Conservation (phyloP, 116 monocot species). For the Papilionanthe hybrid region DNA sequence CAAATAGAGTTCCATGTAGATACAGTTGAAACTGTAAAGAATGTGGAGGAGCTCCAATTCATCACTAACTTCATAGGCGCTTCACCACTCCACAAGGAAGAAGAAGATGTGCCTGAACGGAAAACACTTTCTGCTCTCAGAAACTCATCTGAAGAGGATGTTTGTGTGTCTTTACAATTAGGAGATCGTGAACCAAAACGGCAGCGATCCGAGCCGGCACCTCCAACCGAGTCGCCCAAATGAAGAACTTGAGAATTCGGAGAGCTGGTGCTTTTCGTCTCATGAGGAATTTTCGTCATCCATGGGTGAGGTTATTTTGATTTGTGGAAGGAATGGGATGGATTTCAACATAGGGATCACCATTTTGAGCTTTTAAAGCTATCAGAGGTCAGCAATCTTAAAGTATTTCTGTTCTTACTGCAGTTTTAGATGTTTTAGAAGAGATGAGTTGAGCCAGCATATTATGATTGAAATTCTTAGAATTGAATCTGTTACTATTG, state of each 20-base stretch:
- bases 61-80: conserved; percentile 57
- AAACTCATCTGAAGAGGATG: conserved; percentile 54
- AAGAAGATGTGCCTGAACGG: conserved; percentile 27
- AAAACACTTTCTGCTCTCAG: conserved; percentile 44
- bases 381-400: not conserved
- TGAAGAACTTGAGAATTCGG: conserved; percentile 10
- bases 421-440: not conserved
- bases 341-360: too few relatives aligned
- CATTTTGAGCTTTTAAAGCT: too few relatives aligned
- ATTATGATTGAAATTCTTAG: not conserved
- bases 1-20: conserved; percentile 37
- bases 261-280: not conserved
- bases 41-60: conserved; percentile 71
- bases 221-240: conserved; percentile 20
- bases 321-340: too few relatives aligned
- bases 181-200: conserved; percentile 62
- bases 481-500: not conserved
- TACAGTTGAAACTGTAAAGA: conserved; percentile 16
- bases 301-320: too few relatives aligned
- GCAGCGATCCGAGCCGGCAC: conserved; percentile 21
- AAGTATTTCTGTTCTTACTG: not conserved
- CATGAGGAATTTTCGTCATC: not conserved
- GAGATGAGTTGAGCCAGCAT: not conserved
- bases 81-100: conserved; percentile 38
- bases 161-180: conserved; percentile 54